These are phyloP conservation scores for Aspergillus taichungensis DNA, from an alignment of 495 filamentous ascomycete genomes.

Conservation along the genomic window DNA sequence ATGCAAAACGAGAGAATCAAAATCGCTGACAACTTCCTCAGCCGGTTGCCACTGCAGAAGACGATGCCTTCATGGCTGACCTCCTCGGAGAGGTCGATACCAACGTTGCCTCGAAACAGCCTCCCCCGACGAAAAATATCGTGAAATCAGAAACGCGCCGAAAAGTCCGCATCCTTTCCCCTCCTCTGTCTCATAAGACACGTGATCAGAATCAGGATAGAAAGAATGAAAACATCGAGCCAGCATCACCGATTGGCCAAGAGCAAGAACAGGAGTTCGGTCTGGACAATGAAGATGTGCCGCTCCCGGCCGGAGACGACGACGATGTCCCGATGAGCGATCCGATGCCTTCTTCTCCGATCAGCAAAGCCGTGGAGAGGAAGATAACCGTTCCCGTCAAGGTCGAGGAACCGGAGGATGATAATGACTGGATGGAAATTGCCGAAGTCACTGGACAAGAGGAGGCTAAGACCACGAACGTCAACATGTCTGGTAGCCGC, in stretches of 20 bases:
- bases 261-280: conserved; percentile 30
- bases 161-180: conserved; percentile 73
- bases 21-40: conserved; percentile 8
- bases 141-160: conserved; percentile 65
- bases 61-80: conserved; percentile 75
- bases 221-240: conserved; percentile 37
- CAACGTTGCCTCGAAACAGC: conserved; percentile 54
- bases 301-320: conserved; percentile 37
- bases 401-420: conserved; percentile 56
- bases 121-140: conserved; percentile 48
- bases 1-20: background rate
- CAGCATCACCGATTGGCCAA: conserved; percentile 19
- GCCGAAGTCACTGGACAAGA: conserved; percentile 59
- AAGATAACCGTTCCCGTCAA: conserved; percentile 54
- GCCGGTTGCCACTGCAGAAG: conserved; percentile 62
- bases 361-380: conserved; percentile 67
- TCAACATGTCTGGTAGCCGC: conserved; percentile 82
- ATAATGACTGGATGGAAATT: conserved; percentile 81
- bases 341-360: conserved; percentile 76
- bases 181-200: conserved; percentile 46
- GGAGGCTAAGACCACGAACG: conserved; percentile 54
- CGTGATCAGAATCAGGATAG: conserved; percentile 35
- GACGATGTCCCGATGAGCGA: conserved; percentile 82
- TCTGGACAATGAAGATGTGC: conserved; percentile 47
- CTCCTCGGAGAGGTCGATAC: conserved; percentile 84